Evolutionary conservation across 768 basidiomycete species (phyloP).

Genomic region (Steccherinum ochraceum): DNA sequence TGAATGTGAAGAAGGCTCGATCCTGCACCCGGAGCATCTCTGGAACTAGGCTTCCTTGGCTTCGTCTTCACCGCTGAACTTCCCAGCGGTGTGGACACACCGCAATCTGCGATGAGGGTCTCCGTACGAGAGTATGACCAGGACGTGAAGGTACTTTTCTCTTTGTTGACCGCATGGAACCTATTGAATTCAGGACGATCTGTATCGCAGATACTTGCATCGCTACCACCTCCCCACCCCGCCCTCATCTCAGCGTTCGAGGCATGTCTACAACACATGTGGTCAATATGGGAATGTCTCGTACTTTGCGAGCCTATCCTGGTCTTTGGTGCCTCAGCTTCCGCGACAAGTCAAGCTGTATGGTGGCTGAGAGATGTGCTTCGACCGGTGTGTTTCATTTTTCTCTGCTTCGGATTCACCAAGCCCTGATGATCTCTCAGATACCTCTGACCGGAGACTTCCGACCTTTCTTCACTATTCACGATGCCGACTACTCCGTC

Average conservation of each 20-base stretch:
- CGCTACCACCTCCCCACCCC: slow-evolving; percentile 50
- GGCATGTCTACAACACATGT: slow-evolving; percentile 57
- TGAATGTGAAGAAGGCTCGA: slow-evolving; percentile 66
- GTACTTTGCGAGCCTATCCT: slow-evolving; percentile 87
- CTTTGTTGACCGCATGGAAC: slow-evolving; percentile 12
- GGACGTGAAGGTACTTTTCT: slow-evolving; percentile 5
- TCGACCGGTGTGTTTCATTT: slow-evolving; percentile 54
- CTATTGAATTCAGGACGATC: slow-evolving; percentile 3
- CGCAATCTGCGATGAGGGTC: slow-evolving; percentile 37
- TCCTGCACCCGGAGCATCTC: slow-evolving; percentile 54
- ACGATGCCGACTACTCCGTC: slow-evolving; percentile 74
- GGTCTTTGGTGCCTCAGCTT: slow-evolving; percentile 73
- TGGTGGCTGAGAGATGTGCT: slow-evolving; percentile 91
- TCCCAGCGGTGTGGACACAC: slow-evolving; percentile 61
- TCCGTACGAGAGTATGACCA: slow-evolving; percentile 3
- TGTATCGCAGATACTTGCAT: slow-evolving; percentile 55
- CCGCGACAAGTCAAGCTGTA: slow-evolving; percentile 78
- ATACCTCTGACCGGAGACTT: slow-evolving; percentile 81
- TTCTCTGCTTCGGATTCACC: not conserved
- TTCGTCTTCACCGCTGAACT: slow-evolving; percentile 67
- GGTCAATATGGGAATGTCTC: slow-evolving; percentile 93
- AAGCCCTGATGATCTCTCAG: slow-evolving; percentile 32
- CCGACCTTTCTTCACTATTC: slow-evolving; percentile 94
- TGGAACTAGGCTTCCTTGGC: slow-evolving; percentile 84
- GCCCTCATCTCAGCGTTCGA: slow-evolving; percentile 58